These are phyloP conservation scores for Castanopsis chinensis DNA, from an alignment of 306 rosid genomes.

Conservation along the genomic window DNA sequence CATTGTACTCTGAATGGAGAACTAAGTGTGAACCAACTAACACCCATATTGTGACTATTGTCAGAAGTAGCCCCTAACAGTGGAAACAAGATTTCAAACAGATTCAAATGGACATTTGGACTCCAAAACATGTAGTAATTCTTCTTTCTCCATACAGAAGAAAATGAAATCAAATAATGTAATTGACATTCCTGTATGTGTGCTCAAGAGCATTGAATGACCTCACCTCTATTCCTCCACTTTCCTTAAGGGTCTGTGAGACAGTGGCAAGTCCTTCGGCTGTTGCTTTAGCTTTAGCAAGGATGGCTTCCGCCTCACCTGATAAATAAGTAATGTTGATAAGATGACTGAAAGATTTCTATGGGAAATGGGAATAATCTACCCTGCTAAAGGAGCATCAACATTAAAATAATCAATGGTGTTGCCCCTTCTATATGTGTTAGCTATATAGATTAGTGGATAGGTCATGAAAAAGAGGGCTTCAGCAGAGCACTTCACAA, in stretches of 20 bases:
- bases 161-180: background rate
- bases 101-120: background rate
- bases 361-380: background rate
- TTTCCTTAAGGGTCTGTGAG: conserved; percentile 67
- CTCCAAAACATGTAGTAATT: background rate
- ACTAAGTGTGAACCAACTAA: background rate
- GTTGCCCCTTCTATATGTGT: conserved; percentile 3
- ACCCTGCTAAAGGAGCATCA: conserved; percentile 18
- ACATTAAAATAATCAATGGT: conserved; percentile 9
- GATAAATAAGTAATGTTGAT: conserved; percentile 19
- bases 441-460: conserved; percentile 1
- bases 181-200: background rate
- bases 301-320: conserved; percentile 98
- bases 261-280: conserved; percentile 73
- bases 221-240: conserved; percentile 87
- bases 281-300: conserved; percentile 89
- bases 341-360: conserved; percentile 24
- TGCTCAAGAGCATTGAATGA: conserved; percentile 20
- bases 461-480: conserved; percentile 13
- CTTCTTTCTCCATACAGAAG: background rate
- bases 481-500: conserved; percentile 1
- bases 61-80: background rate
- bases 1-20: background rate
- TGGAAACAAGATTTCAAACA: background rate
- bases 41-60: background rate